Evolutionary conservation across 2,329 filamentous ascomycete species (phyloP), one percentile per base, ranked within the genome.

Genomic region (Ophiostoma novo-ulmi): DNA sequence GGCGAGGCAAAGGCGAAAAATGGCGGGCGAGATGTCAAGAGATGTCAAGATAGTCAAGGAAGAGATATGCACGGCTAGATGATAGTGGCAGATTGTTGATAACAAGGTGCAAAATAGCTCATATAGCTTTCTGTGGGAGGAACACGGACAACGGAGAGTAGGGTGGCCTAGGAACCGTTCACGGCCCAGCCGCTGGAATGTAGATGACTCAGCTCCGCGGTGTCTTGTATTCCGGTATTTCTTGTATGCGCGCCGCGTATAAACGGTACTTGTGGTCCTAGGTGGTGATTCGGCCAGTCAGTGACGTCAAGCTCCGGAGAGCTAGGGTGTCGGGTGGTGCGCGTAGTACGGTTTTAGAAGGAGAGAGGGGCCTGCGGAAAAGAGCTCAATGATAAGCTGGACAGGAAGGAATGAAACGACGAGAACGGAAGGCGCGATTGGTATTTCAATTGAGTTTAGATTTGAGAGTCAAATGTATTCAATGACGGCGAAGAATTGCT

Each of bases 101-200:
- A 52, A 17, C 41, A 65, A 48, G 35, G 26, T 22, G 26, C 58
- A 65, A 61, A 66, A 66, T 65, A 71, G 66, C 65, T 70, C 36
- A 41, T 67, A n/a, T 26, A 67, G 41, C 36, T 55, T 17, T 68
- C 67, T n/a, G 41, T 17, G 14, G 31, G 11, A 14, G n/a, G 31
- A 38, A 44, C 10, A 67, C 39, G 41, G 22, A 3, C 22, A 41
- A 35, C 31, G 41, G 41, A 52, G 41, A 17, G 14, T 67, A 31
- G 35, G 39, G 64, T 67, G 38, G 66, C 66, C 39, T n/a, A 22
- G 38, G 36, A 48, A 52, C 38, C 39, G 41, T 68, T 55, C 39
- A 52, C 48, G 39, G 41, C 36, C 13, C 35, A 52, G 39, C 39
- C 44, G 39, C 38, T 67, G 65, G 65, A 48, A 67, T 67, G 38